Evolutionary conservation across 768 basidiomycete species (phyloP).

Genomic region (Mycena alexandri): DNA sequence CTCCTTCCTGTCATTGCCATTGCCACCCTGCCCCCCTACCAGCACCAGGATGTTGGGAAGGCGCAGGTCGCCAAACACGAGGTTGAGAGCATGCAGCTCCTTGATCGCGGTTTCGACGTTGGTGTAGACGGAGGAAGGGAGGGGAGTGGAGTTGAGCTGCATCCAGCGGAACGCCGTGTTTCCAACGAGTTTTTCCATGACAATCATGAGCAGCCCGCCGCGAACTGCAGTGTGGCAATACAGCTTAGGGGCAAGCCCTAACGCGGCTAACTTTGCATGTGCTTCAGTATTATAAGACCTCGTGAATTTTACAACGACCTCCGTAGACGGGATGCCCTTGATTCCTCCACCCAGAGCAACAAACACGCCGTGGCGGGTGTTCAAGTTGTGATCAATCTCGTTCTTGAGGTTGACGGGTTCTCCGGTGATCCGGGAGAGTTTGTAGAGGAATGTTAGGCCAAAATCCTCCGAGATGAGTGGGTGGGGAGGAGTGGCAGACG

Average conservation of each 20-base stretch:
- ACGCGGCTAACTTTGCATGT: not conserved
- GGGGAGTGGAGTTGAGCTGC: not conserved
- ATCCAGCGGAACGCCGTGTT: slow-evolving; percentile 8
- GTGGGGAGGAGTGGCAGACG: slow-evolving; percentile 18
- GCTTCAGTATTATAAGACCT: not conserved
- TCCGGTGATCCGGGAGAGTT: slow-evolving; percentile 18
- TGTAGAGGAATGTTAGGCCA: slow-evolving; percentile 8
- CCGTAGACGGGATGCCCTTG: slow-evolving; percentile 2
- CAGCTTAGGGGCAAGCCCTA: slow-evolving; percentile 13
- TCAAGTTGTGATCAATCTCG: slow-evolving; percentile 5
- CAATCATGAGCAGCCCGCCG: slow-evolving; percentile 13
- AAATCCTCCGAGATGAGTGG: slow-evolving; percentile 9
- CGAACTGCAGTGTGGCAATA: slow-evolving; percentile 15
- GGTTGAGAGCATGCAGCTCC: not conserved
- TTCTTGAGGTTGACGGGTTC: slow-evolving; percentile 8
- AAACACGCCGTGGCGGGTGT: slow-evolving; percentile 20
- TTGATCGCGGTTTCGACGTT: slow-evolving; percentile 10
- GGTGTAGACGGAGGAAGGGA: slow-evolving; percentile 6
- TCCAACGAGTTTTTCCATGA: slow-evolving; percentile 20
- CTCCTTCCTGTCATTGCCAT: slow-evolving; percentile 1
- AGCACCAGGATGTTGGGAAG: slow-evolving; percentile 19
- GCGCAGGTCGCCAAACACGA: slow-evolving; percentile 23
- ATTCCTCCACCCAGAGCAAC: slow-evolving; percentile 14
- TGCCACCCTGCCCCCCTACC: not conserved
- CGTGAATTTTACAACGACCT: slow-evolving; percentile 23